A percentile compares a stretch with the other conserved stretches of the same genome.
Evolutionary conservation across 2,329 filamentous ascomycete species (phyloP).

Genomic region (Colletotrichum incanum): DNA sequence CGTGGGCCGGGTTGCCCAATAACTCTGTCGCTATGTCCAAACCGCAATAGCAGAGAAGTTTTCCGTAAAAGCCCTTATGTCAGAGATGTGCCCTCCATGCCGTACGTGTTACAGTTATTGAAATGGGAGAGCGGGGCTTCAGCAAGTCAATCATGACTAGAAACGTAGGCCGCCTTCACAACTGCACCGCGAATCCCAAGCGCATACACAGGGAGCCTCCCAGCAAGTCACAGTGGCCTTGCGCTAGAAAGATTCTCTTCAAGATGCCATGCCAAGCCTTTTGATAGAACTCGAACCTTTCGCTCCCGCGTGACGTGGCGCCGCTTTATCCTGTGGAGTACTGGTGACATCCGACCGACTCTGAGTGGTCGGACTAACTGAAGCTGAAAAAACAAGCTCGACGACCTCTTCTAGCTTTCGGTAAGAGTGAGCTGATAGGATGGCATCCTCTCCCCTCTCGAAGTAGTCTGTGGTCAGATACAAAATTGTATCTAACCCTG

Average conservation of each 20-base stretch:
- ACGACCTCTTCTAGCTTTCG: background rate
- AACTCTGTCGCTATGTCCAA: conserved; percentile 1
- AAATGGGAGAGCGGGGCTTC: background rate
- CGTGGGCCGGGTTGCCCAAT: background rate
- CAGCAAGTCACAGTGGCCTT: background rate
- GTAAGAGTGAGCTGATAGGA: background rate
- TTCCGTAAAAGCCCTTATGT: background rate
- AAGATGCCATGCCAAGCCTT: conserved; percentile 27
- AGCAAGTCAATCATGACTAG: background rate
- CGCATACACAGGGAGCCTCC: background rate
- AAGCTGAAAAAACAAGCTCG: conserved; percentile 7
- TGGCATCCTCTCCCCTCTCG: background rate
- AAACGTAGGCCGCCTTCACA: no score
- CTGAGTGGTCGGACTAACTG: conserved; percentile 15
- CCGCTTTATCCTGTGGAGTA: background rate
- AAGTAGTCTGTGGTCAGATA: no score
- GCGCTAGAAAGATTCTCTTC: background rate
- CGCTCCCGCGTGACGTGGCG: background rate
- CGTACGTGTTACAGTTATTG: background rate
- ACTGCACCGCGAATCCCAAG: background rate
- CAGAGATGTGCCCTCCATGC: background rate
- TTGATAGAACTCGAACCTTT: conserved; percentile 14
- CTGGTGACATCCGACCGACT: conserved; percentile 18
- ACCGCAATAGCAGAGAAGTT: background rate
- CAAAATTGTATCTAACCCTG: background rate